phyloP scores from a whole-genome alignment of 2,329 filamentous ascomycete genomes.

The Xylariaceae sp. region DNA sequence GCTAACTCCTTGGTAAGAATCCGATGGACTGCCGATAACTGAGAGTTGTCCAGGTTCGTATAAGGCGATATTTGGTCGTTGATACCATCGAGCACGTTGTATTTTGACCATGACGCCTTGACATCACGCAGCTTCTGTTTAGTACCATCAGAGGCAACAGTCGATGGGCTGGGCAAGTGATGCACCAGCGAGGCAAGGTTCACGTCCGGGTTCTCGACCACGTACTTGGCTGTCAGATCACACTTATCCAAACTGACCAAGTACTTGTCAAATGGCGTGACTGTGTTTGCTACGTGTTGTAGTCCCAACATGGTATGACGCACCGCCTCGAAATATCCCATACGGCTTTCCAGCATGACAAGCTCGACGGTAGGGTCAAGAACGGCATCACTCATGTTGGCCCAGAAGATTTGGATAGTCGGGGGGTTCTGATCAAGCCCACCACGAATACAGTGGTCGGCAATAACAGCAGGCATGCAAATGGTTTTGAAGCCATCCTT shows the following conservation, averaged over 20 bases:
- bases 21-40: slow-evolving; percentile 60
- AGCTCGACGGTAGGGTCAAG: slow-evolving; percentile 66
- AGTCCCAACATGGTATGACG: slow-evolving; percentile 68
- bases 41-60: slow-evolving; percentile 60
- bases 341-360: slow-evolving; percentile 72
- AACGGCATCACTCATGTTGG: slow-evolving; percentile 49
- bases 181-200: slow-evolving; percentile 34
- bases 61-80: slow-evolving; percentile 25
- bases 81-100: slow-evolving; percentile 26
- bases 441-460: slow-evolving; percentile 57
- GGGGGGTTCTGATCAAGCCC: slow-evolving; percentile 62
- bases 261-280: slow-evolving; percentile 58
- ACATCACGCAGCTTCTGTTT: slow-evolving; percentile 19
- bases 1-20: slow-evolving; percentile 69
- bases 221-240: slow-evolving; percentile 30
- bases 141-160: slow-evolving; percentile 12
- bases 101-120: slow-evolving; percentile 17
- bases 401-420: slow-evolving; percentile 71
- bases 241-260: slow-evolving; percentile 44
- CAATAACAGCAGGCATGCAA: slow-evolving; percentile 67
- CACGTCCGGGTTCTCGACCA: slow-evolving; percentile 30
- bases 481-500: slow-evolving; percentile 57
- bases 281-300: slow-evolving; percentile 49
- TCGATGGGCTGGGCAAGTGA: slow-evolving; percentile 22
- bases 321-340: slow-evolving; percentile 71